Conservation (phyloP, 73 alveolate species). For the Chromera velia region DNA sequence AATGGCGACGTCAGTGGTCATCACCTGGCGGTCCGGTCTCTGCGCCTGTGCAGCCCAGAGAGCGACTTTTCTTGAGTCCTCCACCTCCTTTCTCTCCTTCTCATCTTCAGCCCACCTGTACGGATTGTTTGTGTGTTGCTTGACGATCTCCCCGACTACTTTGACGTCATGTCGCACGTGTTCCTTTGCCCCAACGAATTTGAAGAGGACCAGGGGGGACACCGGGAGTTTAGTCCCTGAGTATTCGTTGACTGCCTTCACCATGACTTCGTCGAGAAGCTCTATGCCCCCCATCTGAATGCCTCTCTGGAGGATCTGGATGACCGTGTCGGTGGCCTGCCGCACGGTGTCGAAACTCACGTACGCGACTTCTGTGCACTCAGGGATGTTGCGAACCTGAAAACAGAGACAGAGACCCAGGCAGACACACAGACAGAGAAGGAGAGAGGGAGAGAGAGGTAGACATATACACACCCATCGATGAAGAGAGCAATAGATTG, state of each 20-base stretch:
- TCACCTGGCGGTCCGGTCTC: neutral
- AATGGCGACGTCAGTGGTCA: neutral
- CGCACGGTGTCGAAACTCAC: neutral
- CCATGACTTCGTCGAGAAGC: neutral
- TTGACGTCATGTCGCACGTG: neutral
- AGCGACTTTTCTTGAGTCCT: neutral
- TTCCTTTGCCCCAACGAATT: neutral
- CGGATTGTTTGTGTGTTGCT: neutral
- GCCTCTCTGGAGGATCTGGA: neutral
- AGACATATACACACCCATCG: too few relatives aligned
- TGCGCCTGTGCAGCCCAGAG: too few relatives aligned
- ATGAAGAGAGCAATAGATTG: too few relatives aligned
- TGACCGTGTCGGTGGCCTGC: neutral
- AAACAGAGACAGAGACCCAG: too few relatives aligned
- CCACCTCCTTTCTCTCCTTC: neutral
- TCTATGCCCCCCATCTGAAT: neutral
- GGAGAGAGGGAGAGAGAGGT: too few relatives aligned
- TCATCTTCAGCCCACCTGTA: neutral
- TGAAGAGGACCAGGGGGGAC: neutral
- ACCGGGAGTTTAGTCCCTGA: neutral
- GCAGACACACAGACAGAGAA: too few relatives aligned
- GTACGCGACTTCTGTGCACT: neutral
- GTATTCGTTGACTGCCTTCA: neutral
- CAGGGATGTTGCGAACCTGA: neutral
- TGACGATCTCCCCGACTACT: neutral